Evolutionary conservation across 2,329 filamentous ascomycete genomes (phyloP).

Genomic region (Nigrograna mackinnonii): DNA sequence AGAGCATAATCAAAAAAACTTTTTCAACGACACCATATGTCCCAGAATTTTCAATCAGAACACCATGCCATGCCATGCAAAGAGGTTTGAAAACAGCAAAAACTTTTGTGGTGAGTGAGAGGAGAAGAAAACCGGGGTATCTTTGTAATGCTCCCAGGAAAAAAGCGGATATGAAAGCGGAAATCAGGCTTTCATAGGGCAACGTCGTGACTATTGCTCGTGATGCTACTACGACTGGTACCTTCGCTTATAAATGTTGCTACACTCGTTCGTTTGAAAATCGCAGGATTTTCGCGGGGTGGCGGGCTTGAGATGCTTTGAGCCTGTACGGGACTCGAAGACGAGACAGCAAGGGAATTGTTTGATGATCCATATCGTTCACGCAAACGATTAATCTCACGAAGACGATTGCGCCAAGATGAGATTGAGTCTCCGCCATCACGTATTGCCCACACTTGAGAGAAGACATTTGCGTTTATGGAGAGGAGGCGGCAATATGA

Average conservation of each 20-base stretch:
- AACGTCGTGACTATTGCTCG: slow-evolving; percentile 36
- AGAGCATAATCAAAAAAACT: too few relatives aligned
- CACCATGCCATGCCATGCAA: too few relatives aligned
- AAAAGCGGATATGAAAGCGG: slow-evolving; percentile 1
- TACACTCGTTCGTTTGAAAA: slow-evolving; percentile 40
- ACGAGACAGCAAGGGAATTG: slow-evolving; percentile 16
- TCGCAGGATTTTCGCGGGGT: slow-evolving; percentile 25
- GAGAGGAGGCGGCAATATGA: slow-evolving; percentile 86
- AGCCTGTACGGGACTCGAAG: slow-evolving; percentile 23
- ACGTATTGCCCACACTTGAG: slow-evolving; percentile 81
- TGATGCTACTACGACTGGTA: slow-evolving; percentile 40
- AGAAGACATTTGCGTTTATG: slow-evolving; percentile 92
- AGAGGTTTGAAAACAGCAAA: too few relatives aligned
- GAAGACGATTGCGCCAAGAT: slow-evolving; percentile 84
- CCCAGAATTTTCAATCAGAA: too few relatives aligned
- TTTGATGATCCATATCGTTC: slow-evolving; percentile 53
- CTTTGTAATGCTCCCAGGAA: slow-evolving; percentile 12
- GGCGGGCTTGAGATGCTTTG: slow-evolving; percentile 30
- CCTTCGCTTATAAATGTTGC: slow-evolving; percentile 40
- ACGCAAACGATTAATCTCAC: slow-evolving; percentile 80
- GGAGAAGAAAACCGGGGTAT: slow-evolving; percentile 10
- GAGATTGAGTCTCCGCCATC: slow-evolving; percentile 82
- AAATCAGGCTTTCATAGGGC: slow-evolving; percentile 2
- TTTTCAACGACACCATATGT: too few relatives aligned
- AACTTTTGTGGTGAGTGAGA: too few relatives aligned